Base-by-base conservation (phyloP, 2,329 filamentous ascomycete species). In the Ambrosiella cleistominuta region DNA sequence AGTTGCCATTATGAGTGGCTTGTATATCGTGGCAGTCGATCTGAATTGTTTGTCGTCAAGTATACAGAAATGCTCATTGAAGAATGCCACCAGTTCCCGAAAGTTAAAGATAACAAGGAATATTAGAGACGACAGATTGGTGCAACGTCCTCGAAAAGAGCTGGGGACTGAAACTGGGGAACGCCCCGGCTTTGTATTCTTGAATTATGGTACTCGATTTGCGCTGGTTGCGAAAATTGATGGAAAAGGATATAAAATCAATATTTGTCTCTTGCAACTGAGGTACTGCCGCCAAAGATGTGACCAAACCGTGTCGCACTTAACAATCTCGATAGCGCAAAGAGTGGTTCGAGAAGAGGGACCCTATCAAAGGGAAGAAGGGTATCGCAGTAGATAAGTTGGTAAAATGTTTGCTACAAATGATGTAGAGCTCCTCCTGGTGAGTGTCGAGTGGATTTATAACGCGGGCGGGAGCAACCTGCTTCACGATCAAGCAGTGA, bases 1-100 rank as follows among this genome's bases (percentile, higher is more conserved):
- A 11, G 87, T 95, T 44, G 88, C 88, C 81, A 94, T 85, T 68
- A 84, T 81, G 19, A 35, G 17, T 15, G 61, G 77, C 72, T 40
- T 54, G 37, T n/a, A 35, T 55, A 27, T 40, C 27, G 42, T 11
- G 13, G 12, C 15, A 3, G 27, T 27, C 3, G 27, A 27, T 27
- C 4, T 27, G 27, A 37, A 38, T 9, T 45, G 17, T 27, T 17
- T 8, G n/a, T 15, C 15, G n/a, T 9, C 19, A 11, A 12, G 38
- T 35, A 27, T 27, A 17, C 27, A 51, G 27, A 27, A 11, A 51
- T 51, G 54, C 17, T 9, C 12, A 11, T 56, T 15, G 17, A 56
- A 56, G 44, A 37, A 40, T 27, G 15, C 2, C 53, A 55, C 53
- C 53, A 36, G 6, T 4, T 12, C 17, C 9, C 19, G 2, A 27